These are phyloP conservation scores for Trypanosoma mega DNA, from an alignment of 208 protist genomes.

Conservation along the genomic window DNA sequence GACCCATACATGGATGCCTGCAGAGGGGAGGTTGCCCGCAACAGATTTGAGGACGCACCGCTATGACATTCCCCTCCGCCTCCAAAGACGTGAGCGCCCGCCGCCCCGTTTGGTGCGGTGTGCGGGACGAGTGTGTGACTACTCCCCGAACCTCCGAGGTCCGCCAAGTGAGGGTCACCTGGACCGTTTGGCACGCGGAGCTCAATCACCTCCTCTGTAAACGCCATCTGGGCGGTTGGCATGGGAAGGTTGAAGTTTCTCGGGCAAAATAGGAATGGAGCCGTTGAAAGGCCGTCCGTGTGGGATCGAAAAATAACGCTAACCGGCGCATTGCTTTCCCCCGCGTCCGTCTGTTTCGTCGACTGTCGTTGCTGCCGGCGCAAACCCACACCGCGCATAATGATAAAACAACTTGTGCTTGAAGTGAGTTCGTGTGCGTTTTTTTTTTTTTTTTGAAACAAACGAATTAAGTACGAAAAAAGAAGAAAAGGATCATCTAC, in stretches of 20 bases:
- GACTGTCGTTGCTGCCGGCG: slow-evolving; percentile 43
- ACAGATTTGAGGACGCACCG: too few relatives aligned
- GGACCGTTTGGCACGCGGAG: slow-evolving; percentile 2
- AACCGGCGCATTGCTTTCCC: slow-evolving; percentile 53
- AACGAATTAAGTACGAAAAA: too few relatives aligned
- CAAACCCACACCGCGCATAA: slow-evolving; percentile 36
- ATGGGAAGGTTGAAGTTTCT: slow-evolving; percentile 64
- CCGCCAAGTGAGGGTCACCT: too few relatives aligned
- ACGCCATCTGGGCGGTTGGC: slow-evolving; percentile 1
- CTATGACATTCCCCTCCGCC: too few relatives aligned
- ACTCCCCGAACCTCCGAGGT: too few relatives aligned
- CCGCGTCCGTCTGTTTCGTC: slow-evolving; percentile 23
- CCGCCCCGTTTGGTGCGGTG: too few relatives aligned
- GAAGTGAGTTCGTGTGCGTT: not conserved
- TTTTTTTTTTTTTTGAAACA: not conserved
- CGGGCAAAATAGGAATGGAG: slow-evolving; percentile 74
- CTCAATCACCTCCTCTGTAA: slow-evolving; percentile 30
- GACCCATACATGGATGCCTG: too few relatives aligned
- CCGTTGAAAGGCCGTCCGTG: slow-evolving; percentile 51
- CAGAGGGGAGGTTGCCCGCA: too few relatives aligned
- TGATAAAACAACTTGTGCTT: not conserved
- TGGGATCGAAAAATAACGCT: slow-evolving; percentile 80
- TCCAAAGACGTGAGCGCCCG: too few relatives aligned
- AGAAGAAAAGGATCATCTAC: too few relatives aligned
- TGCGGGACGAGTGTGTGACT: too few relatives aligned